These are phyloP conservation scores for Cutaneotrichosporon sp. DNA, from an alignment of 1,284 basidiomycete genomes.

Conservation along the genomic window DNA sequence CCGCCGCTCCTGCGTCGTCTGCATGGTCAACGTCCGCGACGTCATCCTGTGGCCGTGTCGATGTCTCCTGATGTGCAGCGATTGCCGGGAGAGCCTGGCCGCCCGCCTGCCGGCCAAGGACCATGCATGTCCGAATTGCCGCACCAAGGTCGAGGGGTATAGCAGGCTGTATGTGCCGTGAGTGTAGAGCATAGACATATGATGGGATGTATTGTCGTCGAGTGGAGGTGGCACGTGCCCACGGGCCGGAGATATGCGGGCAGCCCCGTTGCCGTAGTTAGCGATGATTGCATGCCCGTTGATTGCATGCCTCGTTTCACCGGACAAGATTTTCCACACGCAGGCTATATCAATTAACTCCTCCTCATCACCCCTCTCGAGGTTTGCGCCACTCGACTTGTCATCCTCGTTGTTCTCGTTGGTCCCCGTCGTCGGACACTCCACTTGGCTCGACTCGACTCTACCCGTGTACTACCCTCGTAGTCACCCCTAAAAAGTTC, in stretches of 20 bases:
- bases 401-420: no score
- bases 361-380: no score
- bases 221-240: slow-evolving; percentile 1
- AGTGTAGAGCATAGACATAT: background rate
- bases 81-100: slow-evolving; percentile 45
- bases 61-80: slow-evolving; percentile 44
- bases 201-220: background rate
- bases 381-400: no score
- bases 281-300: no score
- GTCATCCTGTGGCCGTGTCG: slow-evolving; percentile 47
- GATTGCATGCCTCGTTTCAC: background rate
- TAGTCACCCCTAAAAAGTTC: no score
- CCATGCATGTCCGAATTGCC: slow-evolving; percentile 42
- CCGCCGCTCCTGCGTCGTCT: slow-evolving; percentile 41
- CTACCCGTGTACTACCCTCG: no score
- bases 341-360: no score
- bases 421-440: no score
- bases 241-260: background rate
- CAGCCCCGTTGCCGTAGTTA: background rate
- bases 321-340: background rate
- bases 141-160: slow-evolving; percentile 39
- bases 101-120: slow-evolving; percentile 36
- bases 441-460: no score
- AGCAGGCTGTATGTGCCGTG: slow-evolving; percentile 41
- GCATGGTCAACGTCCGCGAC: slow-evolving; percentile 42